Evolutionary conservation across 331 rosid genomes (phyloP), one percentile per base, ranked within the genome.

Genomic region (Spiraea crenata): DNA sequence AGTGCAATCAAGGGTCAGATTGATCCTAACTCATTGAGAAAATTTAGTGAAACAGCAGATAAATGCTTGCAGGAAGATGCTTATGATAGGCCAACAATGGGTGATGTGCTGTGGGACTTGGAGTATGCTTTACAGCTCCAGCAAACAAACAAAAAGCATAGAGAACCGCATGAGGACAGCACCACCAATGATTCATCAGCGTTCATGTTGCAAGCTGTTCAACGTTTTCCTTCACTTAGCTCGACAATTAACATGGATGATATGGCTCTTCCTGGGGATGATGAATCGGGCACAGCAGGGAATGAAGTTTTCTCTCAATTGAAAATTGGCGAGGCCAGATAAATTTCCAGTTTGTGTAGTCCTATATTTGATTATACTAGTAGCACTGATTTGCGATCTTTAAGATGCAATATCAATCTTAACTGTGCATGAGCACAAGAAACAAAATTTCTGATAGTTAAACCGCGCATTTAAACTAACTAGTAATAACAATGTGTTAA

Each of bases 41-140:
- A 75, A 42, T 88, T 85, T 25, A 57, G 78, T 4, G 87, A 83
- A 57, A 74, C 76, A 0, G 61, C 67, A 12, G 85, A 77, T 63
- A 88, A 83, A 69, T 85, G 93, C 56, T 61, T 83, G 76, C 79
- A 77, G 45, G 81, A 83, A 0, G 83, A 77, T 38, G 71, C 80
- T 20, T 31, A 14, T 17, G 75, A 77, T 49, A 60, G 90, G 82
- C 85, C 86, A 1, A 56, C 80, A 48, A 87, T 88, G 90, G 67
- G 64, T 5, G 88, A 87, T 73, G 86, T 87, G 35, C 42, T 79
- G 34, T 85, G 90, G 92, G 88, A 85, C 69, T 65, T 85, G 80
- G 98, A 90, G 71, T 90, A 88, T 38, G 77, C 90, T 0, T 48
- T 90, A 56, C 92, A 85, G 81, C 97, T 93, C 77, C 96, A 93